phyloP scores from a whole-genome alignment of 495 filamentous ascomycete species.

The Lasiosphaeria miniovina region DNA sequence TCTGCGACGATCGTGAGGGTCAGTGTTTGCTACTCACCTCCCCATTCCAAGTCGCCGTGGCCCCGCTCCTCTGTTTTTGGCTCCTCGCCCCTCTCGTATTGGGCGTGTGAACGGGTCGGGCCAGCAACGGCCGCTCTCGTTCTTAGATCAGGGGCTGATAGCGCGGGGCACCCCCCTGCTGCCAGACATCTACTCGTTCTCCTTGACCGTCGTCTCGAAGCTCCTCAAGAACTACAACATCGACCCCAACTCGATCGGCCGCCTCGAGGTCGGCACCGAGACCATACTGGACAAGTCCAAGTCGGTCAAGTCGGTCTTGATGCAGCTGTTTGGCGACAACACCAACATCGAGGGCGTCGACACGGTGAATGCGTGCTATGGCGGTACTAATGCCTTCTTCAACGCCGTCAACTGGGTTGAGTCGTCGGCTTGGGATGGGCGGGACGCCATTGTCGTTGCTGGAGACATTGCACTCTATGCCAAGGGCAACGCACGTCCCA shows the following conservation, averaged over 20 bases:
- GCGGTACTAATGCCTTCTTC: constrained; percentile 95
- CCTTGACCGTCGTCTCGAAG: constrained; percentile 83
- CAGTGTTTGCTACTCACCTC: constrained; percentile 30
- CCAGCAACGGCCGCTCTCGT: constrained; percentile 13
- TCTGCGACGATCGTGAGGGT: constrained; percentile 99
- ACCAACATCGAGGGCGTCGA: constrained; percentile 96
- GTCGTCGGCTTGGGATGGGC: constrained; percentile 96
- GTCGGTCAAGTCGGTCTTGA: constrained; percentile 98
- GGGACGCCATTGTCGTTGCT: constrained; percentile 87
- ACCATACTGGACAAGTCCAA: constrained; percentile 99
- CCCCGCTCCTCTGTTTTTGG: not conserved
- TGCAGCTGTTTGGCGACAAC: constrained; percentile 88
- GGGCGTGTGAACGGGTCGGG: not conserved
- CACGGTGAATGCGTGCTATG: constrained; percentile 97
- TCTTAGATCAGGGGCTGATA: constrained; percentile 26
- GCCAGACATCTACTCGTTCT: constrained; percentile 95
- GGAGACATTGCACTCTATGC: constrained; percentile 98
- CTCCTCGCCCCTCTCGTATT: not conserved
- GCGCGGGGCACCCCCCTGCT: constrained; percentile 19
- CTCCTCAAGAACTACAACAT: constrained; percentile 92
- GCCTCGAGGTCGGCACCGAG: constrained; percentile 97
- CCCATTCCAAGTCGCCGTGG: constrained; percentile 1
- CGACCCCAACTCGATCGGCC: constrained; percentile 83
- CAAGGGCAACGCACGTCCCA: constrained; percentile 92
- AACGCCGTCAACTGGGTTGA: constrained; percentile 98